phyloP scores from a whole-genome alignment of 2,329 filamentous ascomycete genomes.

The Epichloe amarillans region DNA sequence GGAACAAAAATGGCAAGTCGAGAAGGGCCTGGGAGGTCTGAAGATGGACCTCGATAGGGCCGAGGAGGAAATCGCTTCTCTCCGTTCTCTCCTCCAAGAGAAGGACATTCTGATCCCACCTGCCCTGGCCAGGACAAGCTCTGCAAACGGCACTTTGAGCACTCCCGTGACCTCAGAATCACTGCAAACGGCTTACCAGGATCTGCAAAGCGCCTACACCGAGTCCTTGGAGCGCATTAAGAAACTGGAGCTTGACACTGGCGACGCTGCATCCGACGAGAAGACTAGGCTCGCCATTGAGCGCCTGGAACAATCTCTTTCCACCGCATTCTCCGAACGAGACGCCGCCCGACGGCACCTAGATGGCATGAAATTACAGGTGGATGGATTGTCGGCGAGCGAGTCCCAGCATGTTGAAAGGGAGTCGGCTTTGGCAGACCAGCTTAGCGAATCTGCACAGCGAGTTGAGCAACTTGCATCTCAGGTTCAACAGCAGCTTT shows the following conservation, averaged over 20 bases:
- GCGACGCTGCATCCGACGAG: conserved; percentile 29
- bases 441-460: conserved; percentile 59
- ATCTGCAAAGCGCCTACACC: conserved; percentile 59
- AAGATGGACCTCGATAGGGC: conserved; percentile 96
- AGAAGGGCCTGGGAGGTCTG: conserved; percentile 74
- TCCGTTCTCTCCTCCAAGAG: conserved; percentile 65
- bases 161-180: conserved; percentile 53
- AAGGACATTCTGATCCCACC: conserved; percentile 68
- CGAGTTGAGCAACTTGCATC: conserved; percentile 68
- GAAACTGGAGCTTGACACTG: conserved; percentile 40
- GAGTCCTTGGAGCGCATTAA: conserved; percentile 55
- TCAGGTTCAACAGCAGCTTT: conserved; percentile 68
- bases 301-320: conserved; percentile 54
- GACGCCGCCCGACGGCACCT: conserved; percentile 58
- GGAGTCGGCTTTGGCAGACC: conserved; percentile 51
- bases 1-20: conserved; percentile 91
- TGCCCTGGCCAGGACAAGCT: conserved; percentile 34
- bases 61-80: conserved; percentile 79
- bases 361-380: conserved; percentile 45
- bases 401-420: conserved; percentile 44
- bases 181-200: conserved; percentile 59
- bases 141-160: conserved; percentile 13
- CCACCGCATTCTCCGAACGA: conserved; percentile 55
- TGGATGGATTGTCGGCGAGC: conserved; percentile 40
- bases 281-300: conserved; percentile 50